Base-by-base conservation (phyloP, 2,329 filamentous ascomycete species). In the Ascochyta rabiei region DNA sequence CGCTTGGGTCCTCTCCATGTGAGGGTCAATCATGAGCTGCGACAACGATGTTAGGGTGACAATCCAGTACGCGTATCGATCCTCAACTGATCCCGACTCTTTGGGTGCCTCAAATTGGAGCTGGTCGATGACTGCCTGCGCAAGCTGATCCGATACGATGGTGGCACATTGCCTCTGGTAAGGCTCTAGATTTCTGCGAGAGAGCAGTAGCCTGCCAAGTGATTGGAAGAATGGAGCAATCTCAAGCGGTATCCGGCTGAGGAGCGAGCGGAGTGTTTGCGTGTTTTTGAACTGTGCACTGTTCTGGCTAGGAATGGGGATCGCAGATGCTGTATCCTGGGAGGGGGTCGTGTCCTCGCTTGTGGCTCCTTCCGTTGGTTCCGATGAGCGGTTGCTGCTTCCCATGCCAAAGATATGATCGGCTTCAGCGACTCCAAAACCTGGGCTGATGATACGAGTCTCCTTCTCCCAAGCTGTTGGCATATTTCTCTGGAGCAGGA, bases 151-250 rank as follows among this genome's bases (percentile, higher is more conserved):
- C 5, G 85, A 84, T 31, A 89, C 84, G 54, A 82, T 75, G 18
- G 78, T 79, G 28, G 84, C 83, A 71, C 86, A 86, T 67, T 88
- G 85, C 66, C 82, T 85, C 59, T 81, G 78, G 49, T 84, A 83
- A 2, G 78, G 66, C 64, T 97, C 92, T 24, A 85, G 82, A 58
- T 86, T 86, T 44, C 92, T 86, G 54, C 91, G 89, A 38, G 86
- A 86, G 4, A 96, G 81, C 19, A 98, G 79, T 15, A 89, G 85
- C 73, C 91, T 95, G 12, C 93, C 93, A 38, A 98, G 79, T 1
- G 87, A 88, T 68, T 96, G 91, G 70, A 96, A 89, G 63, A 98
- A 89, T 0, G 89, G 88, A 16, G 91, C 89, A n/a, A 93, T 89
- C 3, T 88, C 88, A 8, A 87, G 86, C 19, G 93, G 87, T 64